A percentile compares a stretch with the other conserved stretches of the same genome.
Conservation (phyloP, 2,329 filamentous ascomycete genomes). For the Exophiala sideris region DNA sequence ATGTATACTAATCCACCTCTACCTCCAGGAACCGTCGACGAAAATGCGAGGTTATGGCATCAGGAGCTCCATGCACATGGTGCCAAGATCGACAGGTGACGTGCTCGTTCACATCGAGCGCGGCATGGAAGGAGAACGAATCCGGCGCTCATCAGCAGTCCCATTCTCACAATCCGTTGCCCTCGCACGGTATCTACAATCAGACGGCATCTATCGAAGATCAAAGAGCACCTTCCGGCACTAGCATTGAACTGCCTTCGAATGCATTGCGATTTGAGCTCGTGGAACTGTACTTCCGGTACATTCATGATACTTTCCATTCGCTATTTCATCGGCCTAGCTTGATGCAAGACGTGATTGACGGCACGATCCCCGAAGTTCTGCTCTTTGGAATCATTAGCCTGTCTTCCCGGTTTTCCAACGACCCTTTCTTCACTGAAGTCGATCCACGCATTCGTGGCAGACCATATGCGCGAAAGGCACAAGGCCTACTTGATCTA, state of each 20-base stretch:
- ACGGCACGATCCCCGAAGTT: slow-evolving; percentile 12
- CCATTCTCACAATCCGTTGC: too few species aligned
- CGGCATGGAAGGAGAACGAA: background rate
- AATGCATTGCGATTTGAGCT: slow-evolving; percentile 21
- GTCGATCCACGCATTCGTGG: slow-evolving; percentile 20
- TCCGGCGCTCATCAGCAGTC: background rate
- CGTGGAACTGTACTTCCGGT: slow-evolving; percentile 23
- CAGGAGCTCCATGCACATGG: slow-evolving; percentile 16
- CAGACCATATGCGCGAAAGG: slow-evolving; percentile 19
- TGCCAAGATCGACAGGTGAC: slow-evolving; percentile 15
- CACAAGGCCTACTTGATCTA: slow-evolving; percentile 32
- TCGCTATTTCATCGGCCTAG: slow-evolving; percentile 23
- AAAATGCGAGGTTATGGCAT: slow-evolving; percentile 15
- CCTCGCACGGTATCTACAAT: too few species aligned
- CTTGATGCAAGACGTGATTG: slow-evolving; percentile 20
- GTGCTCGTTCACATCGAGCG: slow-evolving; percentile 12
- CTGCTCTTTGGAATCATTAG: slow-evolving; percentile 18
- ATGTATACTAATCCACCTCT: background rate
- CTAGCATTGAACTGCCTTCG: slow-evolving; percentile 9
- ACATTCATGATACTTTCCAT: slow-evolving; percentile 26
- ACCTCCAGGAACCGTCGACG: slow-evolving; percentile 15
- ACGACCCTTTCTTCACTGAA: slow-evolving; percentile 15
- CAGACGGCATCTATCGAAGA: too few species aligned
- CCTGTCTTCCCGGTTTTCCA: slow-evolving; percentile 17
- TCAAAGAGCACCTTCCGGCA: background rate